Percentiles rank a stretch among this genome's conserved stretches.
These are phyloP conservation scores for Periconia sp. DNA, from an alignment of 2,329 filamentous ascomycete genomes.

Conservation along the genomic window DNA sequence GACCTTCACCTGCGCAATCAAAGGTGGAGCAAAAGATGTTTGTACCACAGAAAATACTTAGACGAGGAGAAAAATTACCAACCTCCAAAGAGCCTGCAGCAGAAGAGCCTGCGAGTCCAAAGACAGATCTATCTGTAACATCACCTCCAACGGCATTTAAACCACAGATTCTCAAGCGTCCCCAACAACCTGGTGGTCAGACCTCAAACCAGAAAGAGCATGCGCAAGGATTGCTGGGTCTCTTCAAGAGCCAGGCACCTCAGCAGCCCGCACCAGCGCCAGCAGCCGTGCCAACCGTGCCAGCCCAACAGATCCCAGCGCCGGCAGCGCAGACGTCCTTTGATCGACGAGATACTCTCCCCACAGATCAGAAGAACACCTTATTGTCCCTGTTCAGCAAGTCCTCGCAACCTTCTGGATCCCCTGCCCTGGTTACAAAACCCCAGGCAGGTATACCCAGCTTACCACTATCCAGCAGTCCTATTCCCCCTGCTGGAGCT, in stretches of 20 bases:
- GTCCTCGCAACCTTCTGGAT: slow-evolving; percentile 17
- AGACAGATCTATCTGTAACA: slow-evolving; percentile 17
- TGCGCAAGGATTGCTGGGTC: slow-evolving; percentile 21
- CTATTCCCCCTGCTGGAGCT: slow-evolving; percentile 21
- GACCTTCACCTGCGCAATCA: slow-evolving; percentile 33
- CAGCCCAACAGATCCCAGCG: slow-evolving; percentile 10
- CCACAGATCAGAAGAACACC: slow-evolving; percentile 40
- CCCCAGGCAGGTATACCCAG: too few relatives aligned
- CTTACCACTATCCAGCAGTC: slow-evolving; percentile 17
- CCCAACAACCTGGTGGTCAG: slow-evolving; percentile 24
- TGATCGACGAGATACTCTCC: slow-evolving; percentile 34
- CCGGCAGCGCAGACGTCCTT: slow-evolving; percentile 15
- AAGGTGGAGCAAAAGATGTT: slow-evolving; percentile 24
- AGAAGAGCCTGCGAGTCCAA: slow-evolving; percentile 7
- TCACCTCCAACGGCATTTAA: slow-evolving; percentile 34
- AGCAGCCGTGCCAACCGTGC: slow-evolving; percentile 13
- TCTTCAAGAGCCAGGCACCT: slow-evolving; percentile 20
- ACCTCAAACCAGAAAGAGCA: slow-evolving; percentile 19
- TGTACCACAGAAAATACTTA: slow-evolving; percentile 35
- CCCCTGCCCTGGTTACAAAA: slow-evolving; percentile 18
- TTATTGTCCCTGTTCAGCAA: slow-evolving; percentile 47
- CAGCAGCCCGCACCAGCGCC: slow-evolving; percentile 7
- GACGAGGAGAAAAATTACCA: slow-evolving; percentile 18
- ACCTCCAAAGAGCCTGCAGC: slow-evolving; percentile 8
- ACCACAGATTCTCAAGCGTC: slow-evolving; percentile 44